A percentile compares a stretch with the other conserved stretches of the same genome.
phyloP scores from a whole-genome alignment of 768 basidiomycete species.

The Sarcodon sp. region DNA sequence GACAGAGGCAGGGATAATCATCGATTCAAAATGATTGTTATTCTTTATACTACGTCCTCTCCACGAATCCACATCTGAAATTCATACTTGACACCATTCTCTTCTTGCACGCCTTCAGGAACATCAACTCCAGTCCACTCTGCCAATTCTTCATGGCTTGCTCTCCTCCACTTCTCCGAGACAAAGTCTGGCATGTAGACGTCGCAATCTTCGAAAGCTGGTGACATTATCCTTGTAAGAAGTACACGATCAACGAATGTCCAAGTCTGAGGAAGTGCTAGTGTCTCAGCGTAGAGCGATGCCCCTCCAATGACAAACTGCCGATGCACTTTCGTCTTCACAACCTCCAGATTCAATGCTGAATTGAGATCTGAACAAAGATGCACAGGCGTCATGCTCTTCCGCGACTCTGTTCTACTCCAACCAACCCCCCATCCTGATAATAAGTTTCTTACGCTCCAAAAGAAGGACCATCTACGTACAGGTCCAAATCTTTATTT shows the following conservation, averaged over 20 bases:
- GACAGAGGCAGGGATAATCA: constrained; percentile 16
- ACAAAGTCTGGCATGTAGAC: constrained; percentile 71
- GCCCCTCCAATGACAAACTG: constrained; percentile 91
- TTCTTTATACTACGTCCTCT: neutral
- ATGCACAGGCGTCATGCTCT: constrained; percentile 14
- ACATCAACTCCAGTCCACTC: constrained; percentile 79
- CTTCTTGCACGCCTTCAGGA: constrained; percentile 60
- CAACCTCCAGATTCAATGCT: constrained; percentile 18
- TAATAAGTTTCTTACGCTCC: no score
- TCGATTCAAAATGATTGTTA: neutral
- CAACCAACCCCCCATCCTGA: constrained; percentile 1
- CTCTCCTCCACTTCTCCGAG: constrained; percentile 34
- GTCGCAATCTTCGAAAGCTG: constrained; percentile 75
- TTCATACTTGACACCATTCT: constrained; percentile 77
- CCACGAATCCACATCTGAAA: constrained; percentile 89
- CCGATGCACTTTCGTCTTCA: constrained; percentile 28
- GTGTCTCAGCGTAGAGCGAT: constrained; percentile 61
- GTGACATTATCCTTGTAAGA: constrained; percentile 70
- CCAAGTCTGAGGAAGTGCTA: constrained; percentile 26
- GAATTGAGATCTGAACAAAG: constrained; percentile 27
- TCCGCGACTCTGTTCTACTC: constrained; percentile 2
- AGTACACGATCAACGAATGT: constrained; percentile 67
- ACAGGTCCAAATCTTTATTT: constrained; percentile 50
- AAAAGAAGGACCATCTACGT: constrained; percentile 13
- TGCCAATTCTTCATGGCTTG: constrained; percentile 49